Percentiles rank a stretch among this genome's conserved stretches.
phyloP scores from a whole-genome alignment of 495 filamentous ascomycete species.

The Usnea hakonensis region DNA sequence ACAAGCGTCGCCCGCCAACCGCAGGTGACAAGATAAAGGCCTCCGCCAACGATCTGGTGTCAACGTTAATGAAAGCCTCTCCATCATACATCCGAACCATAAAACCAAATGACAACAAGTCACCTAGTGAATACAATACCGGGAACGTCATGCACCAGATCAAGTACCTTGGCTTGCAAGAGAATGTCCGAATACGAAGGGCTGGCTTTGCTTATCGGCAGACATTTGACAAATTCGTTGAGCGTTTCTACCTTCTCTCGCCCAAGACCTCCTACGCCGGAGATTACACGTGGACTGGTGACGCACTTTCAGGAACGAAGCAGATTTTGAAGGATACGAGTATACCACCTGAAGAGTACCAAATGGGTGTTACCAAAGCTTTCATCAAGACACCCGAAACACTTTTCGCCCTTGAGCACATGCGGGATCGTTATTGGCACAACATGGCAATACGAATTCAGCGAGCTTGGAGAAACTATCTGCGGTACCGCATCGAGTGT shows the following conservation, averaged over 20 bases:
- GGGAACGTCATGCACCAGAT: constrained; percentile 96
- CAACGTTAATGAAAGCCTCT: constrained; percentile 92
- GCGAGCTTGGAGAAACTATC: constrained; percentile 91
- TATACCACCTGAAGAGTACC: constrained; percentile 91
- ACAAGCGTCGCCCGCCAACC: constrained; percentile 86
- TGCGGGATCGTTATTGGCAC: constrained; percentile 97
- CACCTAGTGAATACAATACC: constrained; percentile 79
- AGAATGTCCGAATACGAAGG: constrained; percentile 95
- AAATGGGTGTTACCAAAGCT: constrained; percentile 93
- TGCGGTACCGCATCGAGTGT: constrained; percentile 84
- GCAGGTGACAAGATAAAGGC: constrained; percentile 95
- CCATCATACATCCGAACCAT: constrained; percentile 98
- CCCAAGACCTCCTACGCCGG: constrained; percentile 92
- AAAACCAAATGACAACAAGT: constrained; percentile 99
- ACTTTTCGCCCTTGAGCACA: constrained; percentile 91
- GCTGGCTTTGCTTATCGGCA: constrained; percentile 97
- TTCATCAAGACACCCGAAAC: constrained; percentile 99
- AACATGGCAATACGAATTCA: constrained; percentile 99
- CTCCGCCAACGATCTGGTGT: constrained; percentile 91
- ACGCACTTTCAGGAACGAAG: constrained; percentile 76
- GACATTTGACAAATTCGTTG: constrained; percentile 96
- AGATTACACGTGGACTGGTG: constrained; percentile 92
- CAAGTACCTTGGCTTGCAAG: constrained; percentile 97
- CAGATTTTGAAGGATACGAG: constrained; percentile 94
- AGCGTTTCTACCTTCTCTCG: constrained; percentile 93